Conservation (phyloP, 257 asterid genomes). For the Plantago elongata region DNA sequence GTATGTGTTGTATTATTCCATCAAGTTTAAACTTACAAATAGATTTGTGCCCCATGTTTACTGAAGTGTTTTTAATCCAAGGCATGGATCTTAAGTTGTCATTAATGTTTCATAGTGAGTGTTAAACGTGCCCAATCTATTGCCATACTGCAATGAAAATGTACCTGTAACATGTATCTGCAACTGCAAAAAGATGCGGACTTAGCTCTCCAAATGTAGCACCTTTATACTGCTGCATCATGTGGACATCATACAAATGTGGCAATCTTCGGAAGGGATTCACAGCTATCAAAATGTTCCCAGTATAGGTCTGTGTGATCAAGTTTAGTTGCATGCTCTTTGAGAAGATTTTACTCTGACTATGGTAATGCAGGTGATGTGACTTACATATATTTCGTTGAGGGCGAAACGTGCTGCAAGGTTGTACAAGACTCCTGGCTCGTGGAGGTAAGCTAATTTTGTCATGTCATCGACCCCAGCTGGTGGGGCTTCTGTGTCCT, state of each 20-base stretch:
- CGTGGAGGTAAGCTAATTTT: conserved; percentile 91
- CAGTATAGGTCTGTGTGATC: conserved; percentile 81
- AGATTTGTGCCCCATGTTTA: too few species aligned
- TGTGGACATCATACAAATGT: conserved; percentile 80
- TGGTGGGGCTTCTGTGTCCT: conserved; percentile 87
- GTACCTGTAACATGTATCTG: conserved; percentile 88
- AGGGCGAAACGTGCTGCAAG: conserved; percentile 71
- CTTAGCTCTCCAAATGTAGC: conserved; percentile 91
- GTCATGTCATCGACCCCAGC: conserved; percentile 98
- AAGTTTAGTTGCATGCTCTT: conserved; percentile 18
- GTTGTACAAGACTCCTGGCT: conserved; percentile 80
- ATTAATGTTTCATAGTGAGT: too few species aligned
- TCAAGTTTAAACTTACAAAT: too few species aligned
- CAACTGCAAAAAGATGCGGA: conserved; percentile 97
- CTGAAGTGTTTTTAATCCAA: too few species aligned
- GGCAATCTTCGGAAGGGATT: conserved; percentile 90
- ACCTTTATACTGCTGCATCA: conserved; percentile 96
- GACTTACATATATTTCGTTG: conserved; percentile 79
- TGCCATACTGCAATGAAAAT: conserved; percentile 7
- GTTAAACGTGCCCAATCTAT: neutral
- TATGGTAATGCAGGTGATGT: neutral
- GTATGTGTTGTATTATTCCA: too few species aligned
- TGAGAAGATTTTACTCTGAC: conserved; percentile 2
- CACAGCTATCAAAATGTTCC: conserved; percentile 90
- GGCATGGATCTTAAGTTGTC: too few species aligned